phyloP scores from a whole-genome alignment of 2,329 filamentous ascomycete species.

The Ceratocystis lukuohia region DNA sequence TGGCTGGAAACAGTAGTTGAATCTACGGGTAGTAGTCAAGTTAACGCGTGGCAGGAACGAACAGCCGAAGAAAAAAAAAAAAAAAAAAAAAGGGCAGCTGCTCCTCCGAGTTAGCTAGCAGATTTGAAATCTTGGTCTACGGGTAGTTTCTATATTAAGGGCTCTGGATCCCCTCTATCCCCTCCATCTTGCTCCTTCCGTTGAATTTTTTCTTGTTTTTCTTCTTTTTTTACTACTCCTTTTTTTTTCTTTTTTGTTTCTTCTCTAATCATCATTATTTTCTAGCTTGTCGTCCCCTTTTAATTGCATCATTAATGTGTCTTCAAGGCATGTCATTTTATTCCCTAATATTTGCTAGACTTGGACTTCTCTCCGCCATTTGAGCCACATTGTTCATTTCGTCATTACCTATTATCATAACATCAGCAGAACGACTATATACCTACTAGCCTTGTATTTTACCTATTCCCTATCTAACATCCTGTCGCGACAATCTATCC shows the following conservation, averaged over 20 bases:
- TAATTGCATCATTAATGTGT: background rate
- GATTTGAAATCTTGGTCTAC: background rate
- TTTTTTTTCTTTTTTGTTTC: background rate
- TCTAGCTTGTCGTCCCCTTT: background rate
- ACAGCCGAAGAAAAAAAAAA: background rate
- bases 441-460: background rate
- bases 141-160: constrained; percentile 2
- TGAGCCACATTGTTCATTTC: background rate
- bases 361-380: background rate
- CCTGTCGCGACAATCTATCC: background rate
- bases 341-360: background rate
- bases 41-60: constrained; percentile 1
- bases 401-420: background rate
- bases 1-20: background rate
- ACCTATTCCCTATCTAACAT: background rate
- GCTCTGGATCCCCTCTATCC: background rate
- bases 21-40: background rate
- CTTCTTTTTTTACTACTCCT: background rate
- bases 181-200: background rate
- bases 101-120: background rate
- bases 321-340: background rate
- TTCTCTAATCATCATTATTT: background rate
- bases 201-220: background rate
- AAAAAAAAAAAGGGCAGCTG: background rate
- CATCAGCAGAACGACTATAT: background rate